Evolutionary conservation across 2,329 filamentous ascomycete genomes (phyloP).

Genomic region (Aspergillus neotritici): DNA sequence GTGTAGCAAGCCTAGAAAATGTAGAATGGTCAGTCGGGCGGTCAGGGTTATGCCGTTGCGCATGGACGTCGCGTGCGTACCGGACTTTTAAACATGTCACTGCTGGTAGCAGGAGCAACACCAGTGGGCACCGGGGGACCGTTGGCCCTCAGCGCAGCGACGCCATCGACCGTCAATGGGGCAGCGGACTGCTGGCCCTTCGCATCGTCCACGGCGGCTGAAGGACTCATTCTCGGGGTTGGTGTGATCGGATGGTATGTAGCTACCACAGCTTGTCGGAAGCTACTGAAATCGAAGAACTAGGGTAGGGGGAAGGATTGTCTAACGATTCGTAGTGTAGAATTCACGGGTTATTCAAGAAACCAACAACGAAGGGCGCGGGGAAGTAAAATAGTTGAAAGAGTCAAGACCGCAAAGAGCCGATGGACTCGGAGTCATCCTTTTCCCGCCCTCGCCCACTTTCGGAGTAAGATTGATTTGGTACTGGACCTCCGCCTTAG

Average conservation of each 20-base stretch:
- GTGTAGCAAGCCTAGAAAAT: slow-evolving; percentile 36
- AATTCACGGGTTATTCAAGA: too few relatives aligned
- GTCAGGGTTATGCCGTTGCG: too few relatives aligned
- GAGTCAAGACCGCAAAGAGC: too few relatives aligned
- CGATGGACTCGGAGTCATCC: too few relatives aligned
- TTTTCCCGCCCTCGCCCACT: too few relatives aligned
- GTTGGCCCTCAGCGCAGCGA: slow-evolving; percentile 64
- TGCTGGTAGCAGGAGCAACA: slow-evolving; percentile 69
- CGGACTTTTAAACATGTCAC: slow-evolving; percentile 75
- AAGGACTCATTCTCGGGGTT: slow-evolving; percentile 23
- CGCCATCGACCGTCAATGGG: slow-evolving; percentile 59
- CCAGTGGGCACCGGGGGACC: slow-evolving; percentile 64
- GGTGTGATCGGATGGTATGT: not conserved
- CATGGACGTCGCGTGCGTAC: slow-evolving; percentile 39
- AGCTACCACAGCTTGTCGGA: too few relatives aligned
- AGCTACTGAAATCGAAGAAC: not conserved
- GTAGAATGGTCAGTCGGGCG: slow-evolving; percentile 8
- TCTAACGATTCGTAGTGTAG: too few relatives aligned
- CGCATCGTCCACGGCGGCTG: slow-evolving; percentile 15
- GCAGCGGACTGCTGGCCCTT: slow-evolving; percentile 11
- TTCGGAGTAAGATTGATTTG: not conserved
- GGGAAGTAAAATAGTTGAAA: too few relatives aligned
- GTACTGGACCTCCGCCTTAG: too few relatives aligned
- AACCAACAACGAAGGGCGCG: too few relatives aligned
- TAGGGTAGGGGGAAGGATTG: too few relatives aligned